Percentiles rank a stretch among this genome's conserved stretches.
Conservation (phyloP, 2,329 filamentous ascomycete genomes). For the Pseudogymnoascus sp. region DNA sequence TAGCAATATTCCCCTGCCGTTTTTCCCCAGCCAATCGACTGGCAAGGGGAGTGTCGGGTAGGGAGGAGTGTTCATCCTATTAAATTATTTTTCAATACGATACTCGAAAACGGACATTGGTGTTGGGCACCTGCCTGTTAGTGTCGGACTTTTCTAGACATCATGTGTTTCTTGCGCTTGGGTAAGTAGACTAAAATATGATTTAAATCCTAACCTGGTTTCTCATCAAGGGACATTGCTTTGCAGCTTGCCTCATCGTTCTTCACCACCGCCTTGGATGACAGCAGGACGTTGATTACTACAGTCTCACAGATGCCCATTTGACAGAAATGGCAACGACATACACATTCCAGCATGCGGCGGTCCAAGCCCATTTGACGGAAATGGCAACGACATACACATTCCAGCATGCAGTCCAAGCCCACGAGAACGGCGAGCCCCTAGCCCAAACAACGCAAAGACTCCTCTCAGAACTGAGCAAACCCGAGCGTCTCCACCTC, state of each 20-base stretch:
- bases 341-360: too few relatives aligned
- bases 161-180: background rate
- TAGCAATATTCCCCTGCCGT: background rate
- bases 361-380: too few relatives aligned
- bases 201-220: background rate
- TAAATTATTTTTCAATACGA: background rate
- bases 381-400: background rate
- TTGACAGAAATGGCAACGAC: background rate
- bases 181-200: background rate
- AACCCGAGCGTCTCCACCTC: slow-evolving; percentile 12
- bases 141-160: background rate
- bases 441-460: slow-evolving; percentile 1
- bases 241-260: background rate
- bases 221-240: too few relatives aligned
- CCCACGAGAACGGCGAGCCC: slow-evolving; percentile 7
- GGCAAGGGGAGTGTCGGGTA: background rate
- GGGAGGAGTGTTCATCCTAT: background rate
- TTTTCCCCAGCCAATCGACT: background rate
- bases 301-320: background rate
- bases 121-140: background rate
- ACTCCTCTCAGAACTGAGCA: slow-evolving; percentile 10
- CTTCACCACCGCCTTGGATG: background rate
- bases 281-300: background rate
- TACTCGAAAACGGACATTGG: background rate
- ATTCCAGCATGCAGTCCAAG: slow-evolving; percentile 11